Evolutionary conservation across 495 filamentous ascomycete genomes (phyloP), one percentile per base, ranked within the genome.

Genomic region (Massariosphaeria phaeospora): DNA sequence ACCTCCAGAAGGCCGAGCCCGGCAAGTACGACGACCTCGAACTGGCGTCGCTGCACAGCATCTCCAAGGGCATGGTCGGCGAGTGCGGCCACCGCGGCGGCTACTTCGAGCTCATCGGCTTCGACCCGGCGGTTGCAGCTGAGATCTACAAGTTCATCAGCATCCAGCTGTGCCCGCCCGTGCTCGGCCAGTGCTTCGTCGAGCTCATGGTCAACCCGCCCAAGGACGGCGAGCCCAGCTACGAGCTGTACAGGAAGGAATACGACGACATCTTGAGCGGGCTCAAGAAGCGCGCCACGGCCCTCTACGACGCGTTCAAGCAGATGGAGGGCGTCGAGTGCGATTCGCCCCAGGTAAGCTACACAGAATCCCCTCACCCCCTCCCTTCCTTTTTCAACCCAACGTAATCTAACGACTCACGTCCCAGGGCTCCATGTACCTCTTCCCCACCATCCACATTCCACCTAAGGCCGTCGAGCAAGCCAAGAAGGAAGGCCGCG

Each of bases 71-170:
- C 63, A 96, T 97, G 91, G 87, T 96, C 10, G 91, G 91, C 63
- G 91, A 97, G 73, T 97, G 91, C 66, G 94, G 93, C 33, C 93
- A 98, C 72, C 88, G 93, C 34, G 94, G 90, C 57, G 93, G 93
- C 42, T 98, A 93, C 75, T 97, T 96, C 67, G 93, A 98, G 73
- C 80, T 98, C 49, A 78, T 86, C 48, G 86, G 86, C 52, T 97
- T 98, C 70, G 84, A 93, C 68, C 77, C 82, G 11, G 76, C 83
- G 62, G 94, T 98, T 51, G 81, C 84, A 53, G 89, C 84, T 46
- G 86, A 97, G 76, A 89, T 98, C 70, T 98, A 98, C 79, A 98
- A 98, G 74, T 91, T 95, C 68, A 84, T 96, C 61, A 91, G 85
- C 63, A 97, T 98, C 72, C 88, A 80, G 70, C 83, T 98, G 45